Evolutionary conservation across 495 filamentous ascomycete species (phyloP).

Genomic region (Usnea hakonensis): DNA sequence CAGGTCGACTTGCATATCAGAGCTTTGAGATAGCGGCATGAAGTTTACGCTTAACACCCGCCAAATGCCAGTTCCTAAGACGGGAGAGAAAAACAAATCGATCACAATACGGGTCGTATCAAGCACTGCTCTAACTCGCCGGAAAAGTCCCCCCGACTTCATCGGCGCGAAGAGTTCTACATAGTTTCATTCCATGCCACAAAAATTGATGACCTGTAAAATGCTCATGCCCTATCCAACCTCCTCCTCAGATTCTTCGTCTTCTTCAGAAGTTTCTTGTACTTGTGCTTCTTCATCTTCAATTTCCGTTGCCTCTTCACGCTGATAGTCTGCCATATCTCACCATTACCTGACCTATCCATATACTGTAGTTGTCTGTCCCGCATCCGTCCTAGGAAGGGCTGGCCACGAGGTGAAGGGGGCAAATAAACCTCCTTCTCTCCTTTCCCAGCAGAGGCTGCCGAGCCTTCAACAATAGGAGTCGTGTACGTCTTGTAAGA

Average conservation of each 20-base stretch:
- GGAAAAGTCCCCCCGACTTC: background rate
- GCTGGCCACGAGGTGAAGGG: constrained; percentile 11
- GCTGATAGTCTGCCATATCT: constrained; percentile 57
- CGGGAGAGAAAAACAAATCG: background rate
- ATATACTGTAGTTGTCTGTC: constrained; percentile 13
- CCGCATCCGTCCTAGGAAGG: constrained; percentile 17
- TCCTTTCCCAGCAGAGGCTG: background rate
- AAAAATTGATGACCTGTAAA: background rate
- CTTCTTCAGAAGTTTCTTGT: constrained; percentile 94
- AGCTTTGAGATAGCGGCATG: background rate
- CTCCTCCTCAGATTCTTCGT: constrained; percentile 85
- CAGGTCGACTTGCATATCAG: background rate
- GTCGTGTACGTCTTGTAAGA: constrained; percentile 39
- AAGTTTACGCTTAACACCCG: background rate
- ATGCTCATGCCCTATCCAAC: constrained; percentile 52
- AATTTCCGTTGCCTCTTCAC: constrained; percentile 80
- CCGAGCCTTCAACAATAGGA: constrained; percentile 15
- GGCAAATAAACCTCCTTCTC: background rate
- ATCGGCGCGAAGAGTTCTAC: background rate
- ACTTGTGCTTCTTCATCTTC: constrained; percentile 99
- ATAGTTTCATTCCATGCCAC: background rate
- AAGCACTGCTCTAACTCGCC: background rate
- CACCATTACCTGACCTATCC: constrained; percentile 17
- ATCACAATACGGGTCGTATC: background rate
- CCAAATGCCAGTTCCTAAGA: background rate